Evolutionary conservation across 495 filamentous ascomycete species (phyloP), one percentile per base, ranked within the genome.

Genomic region (Chaetomium tenue): DNA sequence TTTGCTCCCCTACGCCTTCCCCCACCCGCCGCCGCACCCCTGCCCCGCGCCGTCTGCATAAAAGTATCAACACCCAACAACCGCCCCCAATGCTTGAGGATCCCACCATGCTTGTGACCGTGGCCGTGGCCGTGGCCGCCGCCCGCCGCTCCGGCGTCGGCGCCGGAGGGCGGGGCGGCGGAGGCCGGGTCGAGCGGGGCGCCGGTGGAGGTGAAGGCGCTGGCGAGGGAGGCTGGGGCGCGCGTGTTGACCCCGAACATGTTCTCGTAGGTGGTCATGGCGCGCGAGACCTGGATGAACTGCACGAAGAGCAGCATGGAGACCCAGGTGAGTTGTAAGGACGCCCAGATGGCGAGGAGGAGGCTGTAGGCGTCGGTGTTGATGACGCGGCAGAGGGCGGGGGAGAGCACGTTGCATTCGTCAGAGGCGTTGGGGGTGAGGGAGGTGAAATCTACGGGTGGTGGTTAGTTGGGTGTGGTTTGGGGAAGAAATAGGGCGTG

Each of bases 301-400:
- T 98, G 94, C 11, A 97, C 93, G 58, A 89, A 84, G 68, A 97
- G 85, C 28, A 98, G 88, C 93, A 98, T 98, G 3, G 91, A 88
- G 13, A 98, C 89, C 94, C 94, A 98, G 47, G 88, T 87, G 50
- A 96, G 82, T 77, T 98, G 94, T 44, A 96, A 77, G 23, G 83
- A 79, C 22, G 85, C 82, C 93, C 92, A 98, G 48, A 91, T 72
- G 58, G 83, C 81, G 28, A 96, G 82, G 16, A 93, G 78, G 25
- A 96, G 79, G 30, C 90, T 94, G 74, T 93, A 93, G 2, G 91
- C 82, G 71, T 98, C 94, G 52, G 88, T 84, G 66, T 88, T 86
- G 50, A 95, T 77, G 55, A 89, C 77, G 20, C 79, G 76, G 79
- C 94, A 98, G 26, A 97, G 74, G 4, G 78, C 72, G 23, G 88